These are phyloP conservation scores for Fomitopsis betulina DNA, from an alignment of 1,284 basidiomycete species.

Conservation along the genomic window DNA sequence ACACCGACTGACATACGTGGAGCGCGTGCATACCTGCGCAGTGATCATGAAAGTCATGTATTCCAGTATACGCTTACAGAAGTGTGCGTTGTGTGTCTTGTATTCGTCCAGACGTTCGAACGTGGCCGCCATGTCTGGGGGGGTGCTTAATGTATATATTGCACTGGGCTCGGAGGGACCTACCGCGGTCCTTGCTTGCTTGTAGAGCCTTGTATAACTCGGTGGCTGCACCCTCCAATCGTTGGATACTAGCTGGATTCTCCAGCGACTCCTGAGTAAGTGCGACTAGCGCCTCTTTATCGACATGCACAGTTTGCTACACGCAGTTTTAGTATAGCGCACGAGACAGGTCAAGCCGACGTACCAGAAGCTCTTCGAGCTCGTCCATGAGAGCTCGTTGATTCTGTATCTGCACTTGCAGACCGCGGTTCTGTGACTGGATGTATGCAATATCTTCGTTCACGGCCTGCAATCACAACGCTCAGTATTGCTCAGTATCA, in stretches of 20 bases:
- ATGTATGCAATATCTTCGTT: conserved; percentile 94
- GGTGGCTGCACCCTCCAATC: conserved; percentile 79
- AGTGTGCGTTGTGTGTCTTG: conserved; percentile 80
- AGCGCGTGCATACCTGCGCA: conserved; percentile 55
- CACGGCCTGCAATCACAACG: conserved; percentile 61
- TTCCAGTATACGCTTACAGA: conserved; percentile 88
- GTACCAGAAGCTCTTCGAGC: conserved; percentile 79
- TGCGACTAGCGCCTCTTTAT: conserved; percentile 67
- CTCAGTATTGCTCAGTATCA: background rate
- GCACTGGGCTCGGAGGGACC: conserved; percentile 4
- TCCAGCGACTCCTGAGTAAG: conserved; percentile 87
- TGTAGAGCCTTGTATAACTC: conserved; percentile 95
- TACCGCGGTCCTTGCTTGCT: conserved; percentile 85
- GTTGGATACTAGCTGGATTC: conserved; percentile 68
- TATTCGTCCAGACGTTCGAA: conserved; percentile 92
- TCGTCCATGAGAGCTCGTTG: conserved; percentile 81
- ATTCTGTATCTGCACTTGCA: conserved; percentile 98
- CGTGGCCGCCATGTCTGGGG: conserved; percentile 85
- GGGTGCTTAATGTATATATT: background rate
- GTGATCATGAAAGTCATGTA: conserved; percentile 89
- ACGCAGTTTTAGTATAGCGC: background rate
- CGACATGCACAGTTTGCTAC: conserved; percentile 92
- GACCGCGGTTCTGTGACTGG: conserved; percentile 93
- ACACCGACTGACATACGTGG: background rate
- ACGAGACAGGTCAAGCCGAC: conserved; percentile 17